These are phyloP conservation scores for Flaveria trinervia DNA, from an alignment of 129 eudicot genomes.

Conservation along the genomic window DNA sequence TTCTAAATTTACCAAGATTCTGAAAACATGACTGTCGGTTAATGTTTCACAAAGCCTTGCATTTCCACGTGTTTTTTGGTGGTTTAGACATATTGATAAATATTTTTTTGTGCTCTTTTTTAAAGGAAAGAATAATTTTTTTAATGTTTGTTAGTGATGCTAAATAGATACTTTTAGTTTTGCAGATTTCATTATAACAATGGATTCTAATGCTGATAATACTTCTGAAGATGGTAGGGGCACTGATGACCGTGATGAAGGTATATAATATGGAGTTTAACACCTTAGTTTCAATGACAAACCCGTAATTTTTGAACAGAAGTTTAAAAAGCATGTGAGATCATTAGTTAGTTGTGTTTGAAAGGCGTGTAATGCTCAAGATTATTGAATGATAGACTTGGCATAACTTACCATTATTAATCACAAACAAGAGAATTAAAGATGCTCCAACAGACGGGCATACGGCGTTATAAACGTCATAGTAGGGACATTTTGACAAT, in stretches of 20 bases:
- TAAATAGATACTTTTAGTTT: constrained; percentile 18
- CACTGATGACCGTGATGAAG: constrained; percentile 49
- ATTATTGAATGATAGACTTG: constrained; percentile 4
- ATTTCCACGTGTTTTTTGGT: too few species aligned
- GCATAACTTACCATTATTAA: constrained; percentile 6
- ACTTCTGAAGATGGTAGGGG: constrained; percentile 44
- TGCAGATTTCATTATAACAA: constrained; percentile 25
- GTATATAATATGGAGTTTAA: constrained; percentile 21
- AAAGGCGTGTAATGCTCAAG: background rate
- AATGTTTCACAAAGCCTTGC: background rate
- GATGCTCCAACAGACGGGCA: background rate
- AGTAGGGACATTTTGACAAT: background rate
- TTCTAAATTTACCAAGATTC: too few species aligned
- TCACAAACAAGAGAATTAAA: constrained; percentile 4
- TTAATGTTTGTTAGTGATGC: constrained; percentile 2
- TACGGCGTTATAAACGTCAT: background rate
- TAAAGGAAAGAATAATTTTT: background rate
- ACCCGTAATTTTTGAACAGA: background rate
- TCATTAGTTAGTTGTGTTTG: constrained; percentile 9
- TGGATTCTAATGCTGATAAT: constrained; percentile 43
- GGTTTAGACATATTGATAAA: background rate
- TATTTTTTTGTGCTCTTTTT: background rate
- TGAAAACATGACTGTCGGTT: too few species aligned
- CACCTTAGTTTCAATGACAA: constrained; percentile 5
- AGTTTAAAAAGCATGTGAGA: background rate